phyloP scores from a whole-genome alignment of 257 asterid species.

The Solanum paucissectum region DNA sequence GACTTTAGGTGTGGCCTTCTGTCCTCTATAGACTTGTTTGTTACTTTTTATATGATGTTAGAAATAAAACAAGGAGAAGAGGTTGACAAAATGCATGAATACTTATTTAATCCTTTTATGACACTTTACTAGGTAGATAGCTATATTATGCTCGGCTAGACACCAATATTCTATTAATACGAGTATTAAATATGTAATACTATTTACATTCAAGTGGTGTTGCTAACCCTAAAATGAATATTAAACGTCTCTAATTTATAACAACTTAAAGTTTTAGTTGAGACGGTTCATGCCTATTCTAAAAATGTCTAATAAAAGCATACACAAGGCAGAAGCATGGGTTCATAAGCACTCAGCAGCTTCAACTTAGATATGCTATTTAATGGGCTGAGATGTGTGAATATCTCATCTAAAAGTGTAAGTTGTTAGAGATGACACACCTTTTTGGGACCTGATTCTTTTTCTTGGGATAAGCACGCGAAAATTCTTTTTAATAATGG shows the following conservation, averaged over 20 bases:
- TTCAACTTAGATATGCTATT: background rate
- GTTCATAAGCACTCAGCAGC: background rate
- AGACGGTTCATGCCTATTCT: background rate
- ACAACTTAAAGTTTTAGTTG: background rate
- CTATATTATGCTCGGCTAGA: background rate
- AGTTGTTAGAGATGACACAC: background rate
- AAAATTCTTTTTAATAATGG: background rate
- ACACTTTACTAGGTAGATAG: background rate
- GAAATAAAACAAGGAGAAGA: background rate
- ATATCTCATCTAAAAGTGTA: background rate
- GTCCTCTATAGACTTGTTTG: background rate
- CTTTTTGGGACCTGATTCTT: background rate
- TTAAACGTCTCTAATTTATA: background rate
- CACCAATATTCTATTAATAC: background rate
- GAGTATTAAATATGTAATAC: background rate
- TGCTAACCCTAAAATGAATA: background rate
- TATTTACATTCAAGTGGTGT: background rate
- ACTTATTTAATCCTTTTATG: background rate
- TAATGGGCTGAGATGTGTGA: background rate
- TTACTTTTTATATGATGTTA: background rate
- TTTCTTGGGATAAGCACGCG: background rate
- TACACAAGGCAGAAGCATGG: background rate
- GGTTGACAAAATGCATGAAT: background rate
- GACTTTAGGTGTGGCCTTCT: slow-evolving; percentile 48
- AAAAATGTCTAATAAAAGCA: background rate